Evolutionary conservation across 2,329 filamentous ascomycete genomes (phyloP).

Genomic region (Neoscytalidium dimidiatum): DNA sequence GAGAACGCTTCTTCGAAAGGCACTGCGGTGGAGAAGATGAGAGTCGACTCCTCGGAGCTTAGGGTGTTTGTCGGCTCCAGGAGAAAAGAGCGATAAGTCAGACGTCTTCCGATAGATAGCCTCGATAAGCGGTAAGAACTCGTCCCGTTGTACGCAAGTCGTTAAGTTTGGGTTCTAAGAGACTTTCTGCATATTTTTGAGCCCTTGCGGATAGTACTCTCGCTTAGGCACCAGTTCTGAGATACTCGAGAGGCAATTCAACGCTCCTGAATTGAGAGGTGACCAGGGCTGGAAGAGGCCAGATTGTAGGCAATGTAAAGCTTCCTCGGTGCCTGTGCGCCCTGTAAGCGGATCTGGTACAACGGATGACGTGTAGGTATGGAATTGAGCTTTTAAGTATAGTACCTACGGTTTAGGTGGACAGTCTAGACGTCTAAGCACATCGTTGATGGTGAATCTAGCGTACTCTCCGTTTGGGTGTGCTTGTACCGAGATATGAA

Average conservation of each 20-base stretch:
- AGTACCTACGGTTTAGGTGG: constrained; percentile 57
- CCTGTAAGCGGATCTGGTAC: constrained; percentile 60
- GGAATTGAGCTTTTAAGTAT: constrained; percentile 59
- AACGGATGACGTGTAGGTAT: constrained; percentile 62
- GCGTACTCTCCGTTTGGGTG: constrained; percentile 44
- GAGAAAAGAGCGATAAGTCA: constrained; percentile 21
- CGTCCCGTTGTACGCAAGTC: constrained; percentile 33
- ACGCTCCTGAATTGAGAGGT: constrained; percentile 20
- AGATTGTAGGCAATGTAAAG: constrained; percentile 52
- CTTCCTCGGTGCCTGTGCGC: constrained; percentile 63
- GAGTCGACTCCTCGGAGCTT: not conserved
- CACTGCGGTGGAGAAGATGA: not conserved
- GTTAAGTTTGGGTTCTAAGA: constrained; percentile 32
- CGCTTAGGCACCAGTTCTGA: constrained; percentile 41
- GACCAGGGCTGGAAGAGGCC: constrained; percentile 49
- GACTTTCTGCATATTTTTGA: constrained; percentile 33
- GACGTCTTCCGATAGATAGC: constrained; percentile 23
- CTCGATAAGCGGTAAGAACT: constrained; percentile 24
- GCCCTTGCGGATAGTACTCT: constrained; percentile 30
- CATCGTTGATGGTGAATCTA: constrained; percentile 55
- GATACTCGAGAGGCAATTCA: constrained; percentile 21
- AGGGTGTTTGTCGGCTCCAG: too few relatives aligned
- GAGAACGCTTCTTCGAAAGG: not conserved
- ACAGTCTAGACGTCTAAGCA: constrained; percentile 59
- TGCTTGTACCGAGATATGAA: constrained; percentile 48